phyloP scores from a whole-genome alignment of 352 stramenopile species.

The Pythium vanterpoolii region DNA sequence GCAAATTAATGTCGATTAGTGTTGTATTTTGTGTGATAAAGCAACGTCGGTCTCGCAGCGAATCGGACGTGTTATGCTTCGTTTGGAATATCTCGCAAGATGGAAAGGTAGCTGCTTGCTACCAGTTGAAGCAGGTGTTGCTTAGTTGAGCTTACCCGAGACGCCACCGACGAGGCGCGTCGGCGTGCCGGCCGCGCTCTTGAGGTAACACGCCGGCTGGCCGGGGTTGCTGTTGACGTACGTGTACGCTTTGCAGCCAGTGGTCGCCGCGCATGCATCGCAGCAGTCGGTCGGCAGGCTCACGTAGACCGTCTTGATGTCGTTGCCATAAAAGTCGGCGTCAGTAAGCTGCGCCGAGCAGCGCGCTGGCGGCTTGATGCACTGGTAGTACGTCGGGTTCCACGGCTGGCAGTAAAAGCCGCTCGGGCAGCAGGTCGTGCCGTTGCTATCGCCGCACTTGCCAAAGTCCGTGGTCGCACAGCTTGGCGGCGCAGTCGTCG shows the following conservation, averaged over 20 bases:
- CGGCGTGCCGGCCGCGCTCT: slow-evolving; percentile 12
- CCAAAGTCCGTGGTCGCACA: slow-evolving; percentile 18
- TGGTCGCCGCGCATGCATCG: slow-evolving; percentile 26
- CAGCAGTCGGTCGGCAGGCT: slow-evolving; percentile 39
- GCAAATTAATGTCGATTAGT: no score
- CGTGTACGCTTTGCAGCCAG: slow-evolving; percentile 45
- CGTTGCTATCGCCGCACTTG: slow-evolving; percentile 19
- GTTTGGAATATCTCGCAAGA: no score
- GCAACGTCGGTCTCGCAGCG: no score
- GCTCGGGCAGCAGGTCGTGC: slow-evolving; percentile 33
- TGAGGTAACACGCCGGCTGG: slow-evolving; percentile 26
- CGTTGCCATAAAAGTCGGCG: slow-evolving; percentile 36
- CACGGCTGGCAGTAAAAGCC: slow-evolving; percentile 47
- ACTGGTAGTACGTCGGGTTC: slow-evolving; percentile 46
- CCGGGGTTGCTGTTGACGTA: slow-evolving; percentile 44
- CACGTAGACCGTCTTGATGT: slow-evolving; percentile 41
- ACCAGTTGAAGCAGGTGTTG: no score
- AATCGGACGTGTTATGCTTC: no score
- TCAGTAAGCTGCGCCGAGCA: slow-evolving; percentile 43
- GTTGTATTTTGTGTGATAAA: no score
- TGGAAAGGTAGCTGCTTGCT: no score
- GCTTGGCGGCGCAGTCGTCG: not conserved
- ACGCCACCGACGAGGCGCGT: slow-evolving; percentile 16
- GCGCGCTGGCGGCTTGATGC: slow-evolving; percentile 27
- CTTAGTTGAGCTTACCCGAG: slow-evolving; percentile 19